These are phyloP conservation scores for Flaveria linearis DNA, from an alignment of 129 eudicot genomes.

Conservation along the genomic window DNA sequence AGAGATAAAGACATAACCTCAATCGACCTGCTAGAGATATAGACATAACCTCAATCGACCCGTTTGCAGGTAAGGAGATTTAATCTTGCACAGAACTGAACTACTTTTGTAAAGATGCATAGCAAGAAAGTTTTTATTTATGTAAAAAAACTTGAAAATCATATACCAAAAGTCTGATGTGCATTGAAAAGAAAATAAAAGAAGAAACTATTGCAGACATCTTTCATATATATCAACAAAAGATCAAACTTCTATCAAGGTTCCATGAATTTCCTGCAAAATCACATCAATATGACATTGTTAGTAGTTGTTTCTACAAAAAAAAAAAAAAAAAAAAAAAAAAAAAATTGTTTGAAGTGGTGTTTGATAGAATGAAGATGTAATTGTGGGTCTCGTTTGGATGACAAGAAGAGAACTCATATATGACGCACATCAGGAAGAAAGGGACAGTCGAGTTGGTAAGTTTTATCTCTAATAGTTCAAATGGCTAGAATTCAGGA, in stretches of 20 bases:
- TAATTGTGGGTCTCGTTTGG: neutral
- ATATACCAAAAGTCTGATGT: slow-evolving; percentile 24
- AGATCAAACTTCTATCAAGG: slow-evolving; percentile 36
- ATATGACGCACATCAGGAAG: no score
- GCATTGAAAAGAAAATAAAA: slow-evolving; percentile 10
- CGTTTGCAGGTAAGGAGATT: neutral
- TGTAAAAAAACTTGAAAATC: slow-evolving; percentile 20
- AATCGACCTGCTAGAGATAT: neutral
- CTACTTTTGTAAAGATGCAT: neutral
- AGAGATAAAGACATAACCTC: neutral
- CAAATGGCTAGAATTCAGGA: neutral
- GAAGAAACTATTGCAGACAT: slow-evolving; percentile 19
- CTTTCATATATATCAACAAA: slow-evolving; percentile 40
- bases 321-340: neutral
- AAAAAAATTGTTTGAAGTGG: neutral
- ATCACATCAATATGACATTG: slow-evolving; percentile 13
- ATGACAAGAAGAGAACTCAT: neutral
- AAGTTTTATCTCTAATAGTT: neutral
- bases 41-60: neutral
- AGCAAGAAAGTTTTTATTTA: slow-evolving; percentile 29
- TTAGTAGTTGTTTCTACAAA: neutral
- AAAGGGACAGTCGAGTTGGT: neutral
- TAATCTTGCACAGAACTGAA: neutral
- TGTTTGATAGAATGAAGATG: neutral
- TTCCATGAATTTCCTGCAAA: slow-evolving; percentile 54